phyloP scores from a whole-genome alignment of 2,329 filamentous ascomycete species.

The Clonostachys sp. region DNA sequence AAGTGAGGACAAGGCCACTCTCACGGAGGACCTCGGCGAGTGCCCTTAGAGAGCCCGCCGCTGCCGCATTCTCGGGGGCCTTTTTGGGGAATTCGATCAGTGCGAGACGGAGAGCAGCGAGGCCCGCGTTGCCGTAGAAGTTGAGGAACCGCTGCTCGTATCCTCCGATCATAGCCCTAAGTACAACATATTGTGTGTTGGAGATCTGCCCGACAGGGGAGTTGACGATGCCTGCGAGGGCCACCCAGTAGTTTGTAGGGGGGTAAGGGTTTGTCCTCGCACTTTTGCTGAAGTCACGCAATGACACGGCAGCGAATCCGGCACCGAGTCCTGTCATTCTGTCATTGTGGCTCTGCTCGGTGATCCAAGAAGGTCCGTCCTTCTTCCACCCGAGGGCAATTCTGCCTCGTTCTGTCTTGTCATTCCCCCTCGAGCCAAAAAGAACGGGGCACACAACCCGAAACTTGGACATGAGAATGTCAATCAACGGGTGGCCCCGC shows the following conservation, averaged over 20 bases:
- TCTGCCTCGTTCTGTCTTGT: conserved; percentile 66
- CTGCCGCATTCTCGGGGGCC: conserved; percentile 39
- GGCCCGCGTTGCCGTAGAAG: conserved; percentile 74
- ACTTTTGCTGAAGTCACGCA: conserved; percentile 75
- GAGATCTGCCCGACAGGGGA: conserved; percentile 63
- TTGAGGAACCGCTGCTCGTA: conserved; percentile 71
- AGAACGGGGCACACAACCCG: conserved; percentile 76
- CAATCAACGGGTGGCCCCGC: conserved; percentile 65
- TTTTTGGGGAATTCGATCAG: conserved; percentile 68
- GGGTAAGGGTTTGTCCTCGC: conserved; percentile 70
- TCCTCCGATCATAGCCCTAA: conserved; percentile 68
- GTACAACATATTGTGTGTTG: conserved; percentile 68
- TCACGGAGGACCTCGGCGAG: conserved; percentile 50
- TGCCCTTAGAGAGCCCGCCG: conserved; percentile 46
- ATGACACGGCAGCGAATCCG: conserved; percentile 76
- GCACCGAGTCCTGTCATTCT: conserved; percentile 80
- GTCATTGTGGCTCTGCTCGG: conserved; percentile 71
- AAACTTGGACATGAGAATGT: conserved; percentile 84
- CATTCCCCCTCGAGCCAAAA: conserved; percentile 75
- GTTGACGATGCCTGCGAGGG: conserved; percentile 72
- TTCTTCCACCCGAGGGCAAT: conserved; percentile 69
- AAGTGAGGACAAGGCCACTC: conserved; percentile 39
- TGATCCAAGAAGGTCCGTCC: conserved; percentile 54
- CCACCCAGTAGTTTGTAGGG: conserved; percentile 76
- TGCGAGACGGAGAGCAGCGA: conserved; percentile 66